A percentile compares a stretch with the other conserved stretches of the same genome.
These are phyloP conservation scores for Lachnellula suecica DNA, from an alignment of 2,329 filamentous ascomycete species.

Conservation along the genomic window DNA sequence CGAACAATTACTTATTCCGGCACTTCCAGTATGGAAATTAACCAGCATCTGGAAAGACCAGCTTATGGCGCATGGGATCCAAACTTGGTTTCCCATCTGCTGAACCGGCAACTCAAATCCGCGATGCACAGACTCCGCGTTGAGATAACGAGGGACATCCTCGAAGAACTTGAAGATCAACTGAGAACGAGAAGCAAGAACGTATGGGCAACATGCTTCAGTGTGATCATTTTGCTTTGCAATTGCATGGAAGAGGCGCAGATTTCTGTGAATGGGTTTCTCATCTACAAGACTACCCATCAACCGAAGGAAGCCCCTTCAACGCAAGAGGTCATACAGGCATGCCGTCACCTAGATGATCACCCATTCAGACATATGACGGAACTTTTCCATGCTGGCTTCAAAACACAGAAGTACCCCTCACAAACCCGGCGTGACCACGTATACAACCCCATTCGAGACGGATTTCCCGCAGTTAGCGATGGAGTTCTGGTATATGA, in stretches of 20 bases:
- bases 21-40: neutral
- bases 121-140: constrained; percentile 5
- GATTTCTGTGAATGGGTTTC: constrained; percentile 8
- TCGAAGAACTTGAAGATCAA: constrained; percentile 10
- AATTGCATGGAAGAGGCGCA: constrained; percentile 13
- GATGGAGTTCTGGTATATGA: neutral
- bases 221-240: constrained; percentile 9
- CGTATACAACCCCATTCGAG: constrained; percentile 13
- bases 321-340: neutral
- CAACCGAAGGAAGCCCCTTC: neutral
- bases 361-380: constrained; percentile 2
- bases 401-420: neutral
- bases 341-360: constrained; percentile 8
- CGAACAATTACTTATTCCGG: constrained; percentile 6
- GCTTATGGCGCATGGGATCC: neutral
- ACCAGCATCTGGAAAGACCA: neutral
- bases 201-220: constrained; percentile 10
- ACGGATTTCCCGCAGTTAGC: neutral
- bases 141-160: constrained; percentile 5
- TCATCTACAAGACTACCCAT: constrained; percentile 5
- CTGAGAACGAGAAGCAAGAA: constrained; percentile 4
- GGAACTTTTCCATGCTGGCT: constrained; percentile 9
- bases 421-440: neutral
- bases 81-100: constrained; percentile 4
- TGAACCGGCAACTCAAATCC: constrained; percentile 12